Evolutionary conservation across 352 stramenopile species (phyloP), one percentile per base, ranked within the genome.

Genomic region (Pythium diclinum): DNA sequence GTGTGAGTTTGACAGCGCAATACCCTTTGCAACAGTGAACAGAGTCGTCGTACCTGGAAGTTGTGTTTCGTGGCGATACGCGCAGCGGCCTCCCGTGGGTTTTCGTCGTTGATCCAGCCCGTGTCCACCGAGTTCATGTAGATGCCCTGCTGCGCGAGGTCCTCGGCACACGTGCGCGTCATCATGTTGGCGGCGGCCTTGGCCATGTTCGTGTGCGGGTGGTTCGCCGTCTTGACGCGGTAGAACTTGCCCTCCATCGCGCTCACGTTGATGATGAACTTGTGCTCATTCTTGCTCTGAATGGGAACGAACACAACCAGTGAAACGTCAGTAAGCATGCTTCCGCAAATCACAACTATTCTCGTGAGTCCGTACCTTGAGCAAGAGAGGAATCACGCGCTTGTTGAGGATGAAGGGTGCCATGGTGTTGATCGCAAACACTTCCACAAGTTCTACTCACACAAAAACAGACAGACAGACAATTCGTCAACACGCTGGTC

Each of bases 201-300:
- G 28, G 96, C 96, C 93, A 98, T 98, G 84, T 99, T 99, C 19
- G 96, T 99, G 74, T 99, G 96, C 52, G 96, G 95, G 69, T 99
- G 96, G 75, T 98, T 98, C 7, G 92, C 79, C 69, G 95, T 98
- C 81, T 99, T 99, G 82, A 97, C 96, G 19, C 96, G 80, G 74
- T 98, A 98, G 69, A 99, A 99, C 74, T 99, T 99, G 53, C 96
- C 96, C 69, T 99, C 96, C 96, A 98, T 99, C 34, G 96, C 95
- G 33, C 89, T 98, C 21, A 99, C 96, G 66, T 98, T 98, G 56
- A 98, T 97, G 58, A 99, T 97, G 58, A 99, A 98, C 67, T 92
- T 94, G n/a, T n/a, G n/a, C n/a, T n/a, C n/a, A n/a, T n/a, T n/a
- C n/a, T n/a, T n/a, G n/a, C n/a, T n/a, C n/a, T n/a, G n/a, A n/a